Percentiles rank a stretch among this genome's conserved stretches.
phyloP scores from a whole-genome alignment of 495 filamentous ascomycete species.

The Hyaloscypha bicolor region DNA sequence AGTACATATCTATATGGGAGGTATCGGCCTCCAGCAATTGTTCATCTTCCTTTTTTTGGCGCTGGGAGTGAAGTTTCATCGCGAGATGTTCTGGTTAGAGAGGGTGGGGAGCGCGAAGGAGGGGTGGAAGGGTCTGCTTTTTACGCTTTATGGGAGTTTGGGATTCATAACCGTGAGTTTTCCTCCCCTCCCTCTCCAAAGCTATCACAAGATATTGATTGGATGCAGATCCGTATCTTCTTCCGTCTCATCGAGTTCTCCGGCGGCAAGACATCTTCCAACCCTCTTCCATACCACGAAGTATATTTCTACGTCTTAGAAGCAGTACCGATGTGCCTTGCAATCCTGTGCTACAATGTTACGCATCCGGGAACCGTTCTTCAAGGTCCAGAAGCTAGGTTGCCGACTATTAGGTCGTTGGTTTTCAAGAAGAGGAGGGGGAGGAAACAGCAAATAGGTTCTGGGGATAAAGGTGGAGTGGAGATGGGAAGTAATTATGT shows the following conservation, averaged over 20 bases:
- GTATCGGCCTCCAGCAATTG: conserved; percentile 60
- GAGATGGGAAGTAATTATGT: background rate
- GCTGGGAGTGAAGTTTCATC: conserved; percentile 53
- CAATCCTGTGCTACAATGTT: conserved; percentile 47
- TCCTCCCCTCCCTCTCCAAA: background rate
- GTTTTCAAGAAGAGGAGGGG: background rate
- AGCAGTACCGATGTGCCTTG: conserved; percentile 58
- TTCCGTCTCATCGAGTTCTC: conserved; percentile 62
- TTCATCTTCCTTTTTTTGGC: conserved; percentile 58
- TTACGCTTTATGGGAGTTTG: conserved; percentile 52
- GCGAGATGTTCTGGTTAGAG: conserved; percentile 31
- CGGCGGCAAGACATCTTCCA: conserved; percentile 38
- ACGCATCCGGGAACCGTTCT: conserved; percentile 49
- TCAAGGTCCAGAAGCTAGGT: background rate
- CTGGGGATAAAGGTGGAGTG: background rate
- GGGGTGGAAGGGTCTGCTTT: conserved; percentile 49
- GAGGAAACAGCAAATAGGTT: background rate
- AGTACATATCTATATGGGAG: conserved; percentile 61
- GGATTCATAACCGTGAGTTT: conserved; percentile 52
- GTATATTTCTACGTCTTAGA: conserved; percentile 58
- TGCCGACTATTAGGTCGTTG: conserved; percentile 8
- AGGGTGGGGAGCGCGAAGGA: conserved; percentile 24
- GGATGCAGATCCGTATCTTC: conserved; percentile 52
- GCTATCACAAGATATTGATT: background rate
- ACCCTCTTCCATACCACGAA: conserved; percentile 54